A percentile compares a stretch with the other conserved stretches of the same genome.
Evolutionary conservation across 1,139 yeast species (phyloP).

Genomic region (Nadsonia starkeyi-henricii): DNA sequence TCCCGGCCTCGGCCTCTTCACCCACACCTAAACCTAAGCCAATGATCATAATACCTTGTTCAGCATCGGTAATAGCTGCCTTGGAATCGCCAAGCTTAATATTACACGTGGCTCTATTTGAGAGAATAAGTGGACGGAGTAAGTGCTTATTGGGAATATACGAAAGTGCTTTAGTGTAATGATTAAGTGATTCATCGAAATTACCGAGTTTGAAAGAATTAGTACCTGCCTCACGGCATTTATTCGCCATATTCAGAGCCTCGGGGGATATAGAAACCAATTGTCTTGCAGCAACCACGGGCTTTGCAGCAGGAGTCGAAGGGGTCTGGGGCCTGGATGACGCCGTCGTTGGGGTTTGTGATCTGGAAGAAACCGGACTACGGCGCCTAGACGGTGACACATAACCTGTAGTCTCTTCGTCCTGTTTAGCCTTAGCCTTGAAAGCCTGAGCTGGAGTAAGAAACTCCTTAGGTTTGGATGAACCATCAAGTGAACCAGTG

Average conservation of each 20-base stretch:
- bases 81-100: conserved; percentile 65
- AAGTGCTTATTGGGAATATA: conserved; percentile 55
- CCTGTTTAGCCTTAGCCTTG: conserved; percentile 10
- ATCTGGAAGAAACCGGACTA: conserved; percentile 8
- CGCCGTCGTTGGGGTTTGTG: conserved; percentile 8
- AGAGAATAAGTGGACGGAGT: conserved; percentile 49
- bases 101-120: conserved; percentile 64
- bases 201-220: conserved; percentile 69
- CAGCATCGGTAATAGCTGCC: conserved; percentile 40
- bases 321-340: conserved; percentile 10
- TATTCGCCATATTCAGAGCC: conserved; percentile 37
- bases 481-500: not conserved
- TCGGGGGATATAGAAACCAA: conserved; percentile 19
- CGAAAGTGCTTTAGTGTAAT: conserved; percentile 47
- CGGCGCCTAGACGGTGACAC: conserved; percentile 17
- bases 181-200: conserved; percentile 48
- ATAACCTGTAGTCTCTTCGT: conserved; percentile 13
- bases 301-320: conserved; percentile 10
- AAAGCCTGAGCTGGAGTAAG: conserved; percentile 5
- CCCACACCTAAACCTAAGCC: conserved; percentile 29
- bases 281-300: conserved; percentile 15
- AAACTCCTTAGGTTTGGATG: conserved; percentile 2
- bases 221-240: conserved; percentile 47
- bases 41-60: conserved; percentile 45
- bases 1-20: conserved; percentile 35